These are phyloP conservation scores for Saturnispora silvae DNA, from an alignment of 805 yeast genomes.

Conservation along the genomic window DNA sequence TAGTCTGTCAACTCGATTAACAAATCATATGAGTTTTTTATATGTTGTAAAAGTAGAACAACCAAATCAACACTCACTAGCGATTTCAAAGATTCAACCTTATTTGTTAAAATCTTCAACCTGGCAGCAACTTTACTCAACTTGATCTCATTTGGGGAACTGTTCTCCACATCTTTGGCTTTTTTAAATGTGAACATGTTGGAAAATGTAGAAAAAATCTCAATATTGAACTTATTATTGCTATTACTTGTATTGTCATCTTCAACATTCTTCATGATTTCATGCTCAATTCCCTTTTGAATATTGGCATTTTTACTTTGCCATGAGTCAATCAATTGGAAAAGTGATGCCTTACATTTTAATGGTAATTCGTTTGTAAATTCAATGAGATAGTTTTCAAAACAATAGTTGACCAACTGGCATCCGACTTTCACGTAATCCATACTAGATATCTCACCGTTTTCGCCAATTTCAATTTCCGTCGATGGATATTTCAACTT, in stretches of 20 bases:
- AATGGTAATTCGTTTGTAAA: constrained; percentile 25
- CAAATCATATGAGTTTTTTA: constrained; percentile 52
- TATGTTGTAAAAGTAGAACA: constrained; percentile 56
- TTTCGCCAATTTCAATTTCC: constrained; percentile 1
- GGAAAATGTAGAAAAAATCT: constrained; percentile 52
- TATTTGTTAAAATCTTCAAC: constrained; percentile 63
- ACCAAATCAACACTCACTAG: constrained; percentile 76
- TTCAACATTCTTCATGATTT: constrained; percentile 27
- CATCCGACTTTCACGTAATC: constrained; percentile 22
- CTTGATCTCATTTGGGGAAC: constrained; percentile 13
- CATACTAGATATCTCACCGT: constrained; percentile 14
- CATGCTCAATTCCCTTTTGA: constrained; percentile 30
- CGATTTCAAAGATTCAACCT: constrained; percentile 64
- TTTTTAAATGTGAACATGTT: constrained; percentile 42
- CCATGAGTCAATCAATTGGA: constrained; percentile 29
- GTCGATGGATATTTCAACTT: constrained; percentile 22
- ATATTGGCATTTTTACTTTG: constrained; percentile 27
- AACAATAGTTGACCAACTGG: constrained; percentile 27
- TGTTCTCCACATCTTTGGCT: constrained; percentile 16
- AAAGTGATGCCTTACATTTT: constrained; percentile 24
- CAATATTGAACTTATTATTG: constrained; percentile 23
- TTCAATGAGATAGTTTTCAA: constrained; percentile 26
- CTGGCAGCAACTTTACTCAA: constrained; percentile 68
- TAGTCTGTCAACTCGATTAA: constrained; percentile 35
- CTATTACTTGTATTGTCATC: constrained; percentile 26